Evolutionary conservation across 2,329 filamentous ascomycete genomes (phyloP), one percentile per base, ranked within the genome.

Genomic region (Aspergillus tubingensis): DNA sequence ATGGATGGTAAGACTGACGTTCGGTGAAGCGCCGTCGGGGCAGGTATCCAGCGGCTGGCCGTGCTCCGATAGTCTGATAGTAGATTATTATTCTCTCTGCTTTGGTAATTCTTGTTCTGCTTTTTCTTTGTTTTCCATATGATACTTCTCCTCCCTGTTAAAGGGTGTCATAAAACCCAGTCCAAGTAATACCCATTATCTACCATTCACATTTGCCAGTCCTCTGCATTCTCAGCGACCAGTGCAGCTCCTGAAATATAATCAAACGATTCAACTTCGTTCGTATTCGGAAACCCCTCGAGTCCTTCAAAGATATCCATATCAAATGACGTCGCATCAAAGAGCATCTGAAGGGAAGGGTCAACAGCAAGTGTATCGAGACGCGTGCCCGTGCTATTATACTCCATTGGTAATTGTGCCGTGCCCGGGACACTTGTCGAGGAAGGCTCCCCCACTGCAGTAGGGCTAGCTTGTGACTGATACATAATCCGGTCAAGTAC

Each of bases 301-400:
- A 64, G 39, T 1, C 63, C 65, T 17, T 65, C 61, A 21, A 68
- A 68, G 1, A 62, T 15, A 19, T 61, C 60, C 8, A 57, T 62
- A 3, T 61, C 51, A 59, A 56, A 62, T 2, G 60, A 55, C 1
- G 59, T 54, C 44, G 60, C 58, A 30, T 67, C 57, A 13, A 68
- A 66, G 27, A 67, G 60, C 8, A 66, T 60, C 17, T 66, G 65
- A n/a, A 64, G 36, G 1, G 65, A 49, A 21, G 63, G 65, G n/a
- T 68, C 66, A 21, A 63, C 50, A 0, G 60, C 58, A 21, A 60
- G 25, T 5, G 49, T 50, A 10, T 2, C 19, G 44, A 15, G 13
- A 48, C 43, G 25, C 44, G 44, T 7, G 41, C 19, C 3, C 27
- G 58, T 3, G 36, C 3, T 15, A 4, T 39, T 25, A 27, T 44